Percentiles rank a stretch among this genome's conserved stretches.
phyloP scores from a whole-genome alignment of 2,329 filamentous ascomycete genomes.

The Alternaria rosae region DNA sequence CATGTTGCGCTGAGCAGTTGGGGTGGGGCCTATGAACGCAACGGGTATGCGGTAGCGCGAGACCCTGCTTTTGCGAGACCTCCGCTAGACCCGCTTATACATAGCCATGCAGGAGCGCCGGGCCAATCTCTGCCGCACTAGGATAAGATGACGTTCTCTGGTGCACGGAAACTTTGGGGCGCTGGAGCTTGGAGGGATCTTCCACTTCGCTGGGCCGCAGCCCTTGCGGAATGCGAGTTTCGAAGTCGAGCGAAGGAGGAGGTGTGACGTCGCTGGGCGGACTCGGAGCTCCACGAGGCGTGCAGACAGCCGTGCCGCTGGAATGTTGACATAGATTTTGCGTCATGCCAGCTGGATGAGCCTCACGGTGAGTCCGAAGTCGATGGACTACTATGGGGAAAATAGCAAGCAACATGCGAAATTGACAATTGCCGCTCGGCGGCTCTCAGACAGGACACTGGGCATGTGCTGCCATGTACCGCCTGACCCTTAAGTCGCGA shows the following conservation, averaged over 20 bases:
- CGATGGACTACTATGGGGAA: neutral
- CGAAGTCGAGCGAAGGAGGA: neutral
- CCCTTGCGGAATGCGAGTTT: conserved; percentile 12
- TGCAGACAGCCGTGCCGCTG: neutral
- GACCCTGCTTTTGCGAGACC: conserved; percentile 25
- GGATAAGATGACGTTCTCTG: conserved; percentile 25
- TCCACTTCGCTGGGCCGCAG: conserved; percentile 21
- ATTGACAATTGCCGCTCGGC: neutral
- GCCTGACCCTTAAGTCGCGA: conserved; percentile 5
- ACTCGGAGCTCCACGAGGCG: neutral
- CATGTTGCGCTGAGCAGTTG: conserved; percentile 9
- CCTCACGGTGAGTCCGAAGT: neutral
- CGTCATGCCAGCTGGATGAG: conserved; percentile 3
- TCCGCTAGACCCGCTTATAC: conserved; percentile 6
- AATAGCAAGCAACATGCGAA: neutral
- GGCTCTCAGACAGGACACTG: conserved; percentile 1
- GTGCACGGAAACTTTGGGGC: conserved; percentile 15
- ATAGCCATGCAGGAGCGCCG: conserved; percentile 2
- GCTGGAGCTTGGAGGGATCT: conserved; percentile 13
- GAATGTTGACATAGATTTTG: neutral
- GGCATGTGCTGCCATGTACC: neutral
- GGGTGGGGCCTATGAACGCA: conserved; percentile 18
- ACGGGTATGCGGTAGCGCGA: conserved; percentile 17
- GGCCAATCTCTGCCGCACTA: conserved; percentile 14
- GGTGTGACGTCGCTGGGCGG: conserved; percentile 12